Evolutionary conservation across 257 asterid species (phyloP), one percentile per base, ranked within the genome.

Genomic region (Solanum bulbocastanum): DNA sequence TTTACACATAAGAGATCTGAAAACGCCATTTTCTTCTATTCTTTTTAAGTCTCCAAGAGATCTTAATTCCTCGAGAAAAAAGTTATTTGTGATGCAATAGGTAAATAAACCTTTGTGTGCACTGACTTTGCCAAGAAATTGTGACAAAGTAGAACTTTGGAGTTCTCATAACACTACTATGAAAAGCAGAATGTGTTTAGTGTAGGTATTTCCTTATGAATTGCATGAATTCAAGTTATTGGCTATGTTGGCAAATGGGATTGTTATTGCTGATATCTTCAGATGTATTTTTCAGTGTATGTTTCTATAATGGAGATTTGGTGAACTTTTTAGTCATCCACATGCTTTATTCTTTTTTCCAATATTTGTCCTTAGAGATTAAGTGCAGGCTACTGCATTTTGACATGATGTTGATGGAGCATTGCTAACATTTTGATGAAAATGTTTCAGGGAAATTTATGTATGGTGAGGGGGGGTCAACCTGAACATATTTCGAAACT

Each of bases 381-480:
- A 81, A 81, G 4, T 49, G 14, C 44, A 16, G 40, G 69, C 44
- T 5, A 20, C 42, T 49, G 20, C 18, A 6, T 81, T 81, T 81
- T 46, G 30, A 30, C 68, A 18, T 81, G 66, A 81, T 44, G 62
- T 27, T 27, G 66, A 1, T 27, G 68, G 49, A 81, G 32, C 69
- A 49, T n/a, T 49, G 68, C 42, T 81, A 46, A 81, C 69, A 1
- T 81, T 30, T 8, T 79, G 42, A 44, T 79, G 30, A 81, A 46
- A 49, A 85, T 87, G 83, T 72, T 92, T 81, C 93, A 96, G 99
- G 99, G 98, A 84, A 92, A 91, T 87, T 94, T 95, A 91, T 95
- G 95, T 65, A 96, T 96, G 88, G 97, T 93, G 91, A 92, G 96
- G 88, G 96, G 92, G 93, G 98, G 98, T 78, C 95, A 95, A 88